Base-by-base conservation (phyloP, 1,284 basidiomycete genomes). In the Marasmius oreades region DNA sequence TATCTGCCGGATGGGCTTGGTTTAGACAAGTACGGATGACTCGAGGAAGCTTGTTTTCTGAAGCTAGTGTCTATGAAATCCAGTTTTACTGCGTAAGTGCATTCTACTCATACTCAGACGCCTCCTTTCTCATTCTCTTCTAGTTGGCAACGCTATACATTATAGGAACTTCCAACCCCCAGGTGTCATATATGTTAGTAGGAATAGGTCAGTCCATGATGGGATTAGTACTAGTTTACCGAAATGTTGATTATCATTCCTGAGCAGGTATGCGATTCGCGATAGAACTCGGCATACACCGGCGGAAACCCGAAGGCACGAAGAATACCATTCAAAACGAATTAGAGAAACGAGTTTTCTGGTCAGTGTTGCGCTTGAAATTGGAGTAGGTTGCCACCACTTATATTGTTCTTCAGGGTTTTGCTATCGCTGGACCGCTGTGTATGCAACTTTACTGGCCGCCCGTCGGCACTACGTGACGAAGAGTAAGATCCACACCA, bases 391-490 rank as follows among this genome's bases (percentile, higher is more conserved):
- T 18, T 51, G 10, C 26, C 34, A 53, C 48, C 54, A 50, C 31
- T 23, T 23, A 53, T 54, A 37, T 7, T 43, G 34, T 31, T 23
- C 34, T 56, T 1, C 36, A 86, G 84, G 83, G 77, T 77, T 14
- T 69, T 88, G 2, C 73, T 87, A 18, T 72, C 73, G n/a, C 69
- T 83, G 59, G 86, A 89, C 59, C 72, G 89, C 26, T 64, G 79
- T 23, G 77, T 81, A 55, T 86, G 85, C 61, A 79, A 84, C 0
- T 81, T 80, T n/a, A 78, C 91, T 34, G 91, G 91, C 1, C 77
- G 91, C 16, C 86, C 88, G 2, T 82, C 86, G 60, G 82, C 85
- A 1, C 79, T 93, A 12, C 84, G 88, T 34, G 90, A 92, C 59
- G 88, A 91, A 69, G 91, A 93, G 86, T 88, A 62, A 62, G 83